Percentiles rank a stretch among this genome's conserved stretches.
Evolutionary conservation across 768 basidiomycete genomes (phyloP).

Genomic region (Macrocybe gigantea): DNA sequence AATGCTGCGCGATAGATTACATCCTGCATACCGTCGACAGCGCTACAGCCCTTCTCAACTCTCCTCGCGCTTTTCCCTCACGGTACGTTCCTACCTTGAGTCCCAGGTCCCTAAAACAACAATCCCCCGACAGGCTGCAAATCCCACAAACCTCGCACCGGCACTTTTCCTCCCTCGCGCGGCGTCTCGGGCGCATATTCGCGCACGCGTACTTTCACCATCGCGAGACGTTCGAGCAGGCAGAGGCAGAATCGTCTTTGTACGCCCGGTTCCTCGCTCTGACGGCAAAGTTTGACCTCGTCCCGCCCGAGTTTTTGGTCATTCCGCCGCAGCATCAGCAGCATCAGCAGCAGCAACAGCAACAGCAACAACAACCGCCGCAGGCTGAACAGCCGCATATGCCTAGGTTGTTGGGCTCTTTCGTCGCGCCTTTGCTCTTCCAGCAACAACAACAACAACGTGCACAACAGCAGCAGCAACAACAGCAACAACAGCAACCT

Average conservation of each 20-base stretch:
- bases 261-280: constrained; percentile 88
- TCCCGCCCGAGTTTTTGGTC: constrained; percentile 78
- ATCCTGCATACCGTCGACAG: constrained; percentile 90
- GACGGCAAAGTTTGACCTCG: constrained; percentile 73
- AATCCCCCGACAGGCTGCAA: constrained; percentile 48
- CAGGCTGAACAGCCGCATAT: constrained; percentile 24
- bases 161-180: constrained; percentile 87
- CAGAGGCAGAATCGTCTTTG: constrained; percentile 84
- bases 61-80: constrained; percentile 87
- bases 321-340: constrained; percentile 45
- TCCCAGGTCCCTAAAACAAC: constrained; percentile 1
- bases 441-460: background rate
- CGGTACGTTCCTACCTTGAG: constrained; percentile 39
- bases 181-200: constrained; percentile 91
- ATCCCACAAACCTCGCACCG: constrained; percentile 77
- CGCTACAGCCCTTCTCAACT: constrained; percentile 87
- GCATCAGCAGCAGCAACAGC: constrained; percentile 8
- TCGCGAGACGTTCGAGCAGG: constrained; percentile 85
- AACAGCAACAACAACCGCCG: constrained; percentile 9
- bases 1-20: constrained; percentile 98
- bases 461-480: background rate
- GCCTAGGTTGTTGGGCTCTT: constrained; percentile 33
- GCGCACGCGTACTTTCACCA: constrained; percentile 96
- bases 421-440: constrained; percentile 23
- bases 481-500: too few relatives aligned